Conservation (phyloP, 768 basidiomycete genomes). For the Leccinum aurantiacum region DNA sequence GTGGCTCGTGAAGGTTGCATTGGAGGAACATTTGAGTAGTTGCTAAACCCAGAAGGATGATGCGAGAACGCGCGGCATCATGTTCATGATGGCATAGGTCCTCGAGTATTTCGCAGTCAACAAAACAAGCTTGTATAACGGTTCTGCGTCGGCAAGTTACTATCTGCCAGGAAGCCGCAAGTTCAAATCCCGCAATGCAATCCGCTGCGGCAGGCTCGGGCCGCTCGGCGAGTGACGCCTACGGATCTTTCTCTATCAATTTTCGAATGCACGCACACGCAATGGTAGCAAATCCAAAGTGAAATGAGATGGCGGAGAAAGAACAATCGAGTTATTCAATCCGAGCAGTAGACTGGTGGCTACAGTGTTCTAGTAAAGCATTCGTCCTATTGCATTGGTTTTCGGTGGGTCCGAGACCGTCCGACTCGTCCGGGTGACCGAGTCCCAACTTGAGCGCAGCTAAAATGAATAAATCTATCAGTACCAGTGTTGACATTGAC, state of each 20-base stretch:
- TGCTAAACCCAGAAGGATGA: not conserved
- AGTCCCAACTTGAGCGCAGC: too few relatives aligned
- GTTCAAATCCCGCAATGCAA: not conserved
- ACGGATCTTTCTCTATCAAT: too few relatives aligned
- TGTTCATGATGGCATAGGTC: not conserved
- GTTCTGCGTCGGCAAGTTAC: too few relatives aligned
- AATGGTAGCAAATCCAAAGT: too few relatives aligned
- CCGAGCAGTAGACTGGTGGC: too few relatives aligned
- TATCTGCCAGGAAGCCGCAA: not conserved
- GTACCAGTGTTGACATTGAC: too few relatives aligned
- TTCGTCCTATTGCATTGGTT: too few relatives aligned
- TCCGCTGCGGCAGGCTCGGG: not conserved
- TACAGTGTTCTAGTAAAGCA: not conserved
- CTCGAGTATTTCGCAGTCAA: not conserved
- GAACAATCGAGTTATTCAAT: too few relatives aligned
- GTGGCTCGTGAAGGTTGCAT: not conserved
- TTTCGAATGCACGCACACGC: too few relatives aligned
- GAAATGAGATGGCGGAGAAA: too few relatives aligned
- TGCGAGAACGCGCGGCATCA: not conserved
- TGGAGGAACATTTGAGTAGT: not conserved
- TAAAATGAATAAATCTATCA: not conserved
- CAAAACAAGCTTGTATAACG: not conserved
- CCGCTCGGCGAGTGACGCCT: not conserved
- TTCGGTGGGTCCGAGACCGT: too few relatives aligned
- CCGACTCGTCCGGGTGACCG: too few relatives aligned